Base-by-base conservation (phyloP, 2,329 filamentous ascomycete species). In the Talaromyces verruculosus region DNA sequence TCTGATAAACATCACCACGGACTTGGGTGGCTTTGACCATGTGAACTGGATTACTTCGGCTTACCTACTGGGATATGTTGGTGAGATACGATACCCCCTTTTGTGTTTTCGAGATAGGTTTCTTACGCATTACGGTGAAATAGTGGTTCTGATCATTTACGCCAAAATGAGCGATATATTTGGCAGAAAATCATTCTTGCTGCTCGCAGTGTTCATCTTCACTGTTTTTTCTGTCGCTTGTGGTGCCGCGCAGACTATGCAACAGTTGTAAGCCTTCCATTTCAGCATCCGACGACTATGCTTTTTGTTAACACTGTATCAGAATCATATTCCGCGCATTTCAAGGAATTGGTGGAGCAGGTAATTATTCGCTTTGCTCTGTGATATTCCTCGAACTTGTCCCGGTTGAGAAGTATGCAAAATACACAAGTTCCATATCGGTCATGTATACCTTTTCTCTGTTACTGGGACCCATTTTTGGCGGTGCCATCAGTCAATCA, bases 161-260 rank as follows among this genome's bases (percentile, higher is more conserved):
- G 84, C 85, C n/a, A 87, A 86, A 68, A 73, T 86, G 45, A 87
- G 85, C 69, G 85, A 87, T 70, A 84, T 87, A 19, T 87, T 86
- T 64, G 85, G 85, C n/a, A 81, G 84, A 2, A 72, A 70, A 19
- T 13, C 60, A 19, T 41, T 33, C 79, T 79, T 64, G 79, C 83
- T 70, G 77, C 84, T 70, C 72, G 86, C 57, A 76, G 82, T 81
- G 58, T 63, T 74, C 1, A 69, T 82, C 10, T 83, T 83, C 64
- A 72, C 75, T 2, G 70, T 77, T 3, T 81, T 81, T 64, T 82
- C 80, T 0, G 74, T 76, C 11, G 78, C 75, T 0, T 82, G 80
- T 66, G 80, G 79, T 37, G 76, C 74, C 13, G 70, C 77, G 2
- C 72, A 76, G 49, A 75, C 68, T 28, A 77, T 79, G 65, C 67